phyloP scores from a whole-genome alignment of 78 protist species.

The Dictyostelium discoideum region DNA sequence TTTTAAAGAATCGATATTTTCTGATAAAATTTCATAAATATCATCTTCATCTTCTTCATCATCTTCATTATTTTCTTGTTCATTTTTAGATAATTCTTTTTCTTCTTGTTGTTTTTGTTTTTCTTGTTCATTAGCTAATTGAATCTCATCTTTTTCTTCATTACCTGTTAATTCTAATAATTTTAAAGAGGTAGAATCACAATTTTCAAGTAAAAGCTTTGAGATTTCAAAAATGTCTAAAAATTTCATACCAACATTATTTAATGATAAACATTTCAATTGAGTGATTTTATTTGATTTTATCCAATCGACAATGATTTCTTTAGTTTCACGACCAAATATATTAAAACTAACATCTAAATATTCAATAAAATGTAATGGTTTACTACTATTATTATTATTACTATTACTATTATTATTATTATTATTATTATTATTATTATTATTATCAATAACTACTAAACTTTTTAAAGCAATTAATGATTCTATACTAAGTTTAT shows the following conservation, averaged over 20 bases:
- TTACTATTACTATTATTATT: no score
- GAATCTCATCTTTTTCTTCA: background rate
- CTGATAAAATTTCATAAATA: slow-evolving; percentile 11
- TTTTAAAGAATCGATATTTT: background rate
- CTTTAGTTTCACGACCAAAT: background rate
- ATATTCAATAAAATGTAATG: background rate
- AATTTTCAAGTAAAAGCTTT: background rate
- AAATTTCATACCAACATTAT: slow-evolving; percentile 11
- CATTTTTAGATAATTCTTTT: background rate
- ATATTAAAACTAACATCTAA: slow-evolving; percentile 34
- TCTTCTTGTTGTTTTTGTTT: background rate
- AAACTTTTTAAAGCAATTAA: background rate
- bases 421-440: no score
- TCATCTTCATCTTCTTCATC: background rate
- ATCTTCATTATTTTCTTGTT: background rate
- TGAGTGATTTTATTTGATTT: background rate
- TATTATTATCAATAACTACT: background rate
- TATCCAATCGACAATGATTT: background rate
- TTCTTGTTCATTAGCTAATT: background rate
- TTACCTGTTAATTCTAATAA: slow-evolving; percentile 25
- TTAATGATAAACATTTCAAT: background rate
- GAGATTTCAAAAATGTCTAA: background rate
- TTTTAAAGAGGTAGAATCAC: background rate
- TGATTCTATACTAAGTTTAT: background rate
- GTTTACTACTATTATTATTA: no score